Percentiles rank a stretch among this genome's conserved stretches.
phyloP scores from a whole-genome alignment of 2,329 filamentous ascomycete genomes.

The Alternaria gansuensis region DNA sequence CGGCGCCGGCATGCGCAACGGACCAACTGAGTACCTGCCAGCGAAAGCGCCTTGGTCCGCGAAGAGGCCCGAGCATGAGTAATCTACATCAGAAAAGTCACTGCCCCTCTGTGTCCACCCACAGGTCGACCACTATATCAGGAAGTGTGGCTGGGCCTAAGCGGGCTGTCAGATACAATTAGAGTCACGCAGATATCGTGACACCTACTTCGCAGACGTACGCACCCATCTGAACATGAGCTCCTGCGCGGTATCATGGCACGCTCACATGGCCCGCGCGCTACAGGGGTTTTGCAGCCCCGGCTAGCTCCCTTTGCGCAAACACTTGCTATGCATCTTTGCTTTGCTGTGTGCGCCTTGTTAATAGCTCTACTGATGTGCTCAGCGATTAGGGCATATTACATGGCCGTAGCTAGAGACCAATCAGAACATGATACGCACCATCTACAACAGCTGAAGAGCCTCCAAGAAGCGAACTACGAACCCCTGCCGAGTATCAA shows the following conservation, averaged over 20 bases:
- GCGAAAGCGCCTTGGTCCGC: conserved; percentile 15
- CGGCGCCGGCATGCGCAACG: conserved; percentile 22
- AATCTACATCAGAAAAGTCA: conserved; percentile 38
- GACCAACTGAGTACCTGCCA: conserved; percentile 1
- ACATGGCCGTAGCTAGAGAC: conserved; percentile 27
- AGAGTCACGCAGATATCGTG: conserved; percentile 32
- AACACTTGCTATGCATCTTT: conserved; percentile 17
- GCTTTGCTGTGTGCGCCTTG: conserved; percentile 17
- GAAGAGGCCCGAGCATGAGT: conserved; percentile 30
- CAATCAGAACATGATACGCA: conserved; percentile 34
- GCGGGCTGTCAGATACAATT: conserved; percentile 41
- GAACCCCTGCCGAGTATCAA: conserved; percentile 41
- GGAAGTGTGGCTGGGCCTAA: conserved; percentile 39
- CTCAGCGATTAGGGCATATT: conserved; percentile 31
- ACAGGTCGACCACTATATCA: conserved; percentile 35
- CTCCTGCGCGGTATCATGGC: conserved; percentile 24
- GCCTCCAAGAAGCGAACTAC: conserved; percentile 43
- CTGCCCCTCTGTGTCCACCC: conserved; percentile 26
- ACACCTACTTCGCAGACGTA: conserved; percentile 28
- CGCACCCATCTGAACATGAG: conserved; percentile 28
- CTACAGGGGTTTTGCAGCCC: conserved; percentile 20
- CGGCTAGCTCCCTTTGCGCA: conserved; percentile 17
- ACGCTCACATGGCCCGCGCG: conserved; percentile 26
- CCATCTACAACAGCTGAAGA: conserved; percentile 44
- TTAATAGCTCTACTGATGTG: conserved; percentile 24